Evolutionary conservation across 108 stramenopile species (phyloP).

Genomic region (Nitzschia putrida): DNA sequence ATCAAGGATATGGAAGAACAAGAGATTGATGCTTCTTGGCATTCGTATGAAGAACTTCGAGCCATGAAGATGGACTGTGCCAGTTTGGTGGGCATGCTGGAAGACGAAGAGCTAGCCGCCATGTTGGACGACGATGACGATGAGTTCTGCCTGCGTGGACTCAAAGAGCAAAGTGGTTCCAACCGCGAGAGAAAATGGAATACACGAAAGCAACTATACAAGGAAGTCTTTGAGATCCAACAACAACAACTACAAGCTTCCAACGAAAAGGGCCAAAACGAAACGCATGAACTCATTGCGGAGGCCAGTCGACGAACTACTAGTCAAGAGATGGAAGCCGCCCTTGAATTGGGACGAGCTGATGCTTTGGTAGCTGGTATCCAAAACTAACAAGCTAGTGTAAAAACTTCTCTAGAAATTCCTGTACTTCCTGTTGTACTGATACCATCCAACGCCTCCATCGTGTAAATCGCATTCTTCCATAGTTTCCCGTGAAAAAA

Average conservation of each 20-base stretch:
- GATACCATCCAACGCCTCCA: no score
- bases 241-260: no score
- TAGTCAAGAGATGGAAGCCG: neutral
- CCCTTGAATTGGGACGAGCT: slow-evolving; percentile 13
- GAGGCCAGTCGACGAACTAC: neutral
- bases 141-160: slow-evolving; percentile 10
- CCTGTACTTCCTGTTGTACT: no score
- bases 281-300: slow-evolving; percentile 2
- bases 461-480: no score
- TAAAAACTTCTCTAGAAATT: no score
- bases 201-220: slow-evolving; percentile 4
- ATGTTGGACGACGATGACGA: slow-evolving; percentile 10
- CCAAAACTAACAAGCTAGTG: neutral
- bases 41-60: slow-evolving; percentile 13
- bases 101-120: neutral
- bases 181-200: neutral
- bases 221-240: slow-evolving; percentile 11
- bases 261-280: neutral
- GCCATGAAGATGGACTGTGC: slow-evolving; percentile 17
- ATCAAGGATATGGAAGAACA: slow-evolving; percentile 13
- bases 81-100: slow-evolving; percentile 17
- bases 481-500: no score
- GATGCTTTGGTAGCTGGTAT: slow-evolving; percentile 5
- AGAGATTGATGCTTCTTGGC: slow-evolving; percentile 6
- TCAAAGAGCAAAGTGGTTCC: slow-evolving; percentile 7